Evolutionary conservation across 371 early-diverging fungal species (phyloP), one percentile per base, ranked within the genome.

Genomic region (Mucor mucedo): DNA sequence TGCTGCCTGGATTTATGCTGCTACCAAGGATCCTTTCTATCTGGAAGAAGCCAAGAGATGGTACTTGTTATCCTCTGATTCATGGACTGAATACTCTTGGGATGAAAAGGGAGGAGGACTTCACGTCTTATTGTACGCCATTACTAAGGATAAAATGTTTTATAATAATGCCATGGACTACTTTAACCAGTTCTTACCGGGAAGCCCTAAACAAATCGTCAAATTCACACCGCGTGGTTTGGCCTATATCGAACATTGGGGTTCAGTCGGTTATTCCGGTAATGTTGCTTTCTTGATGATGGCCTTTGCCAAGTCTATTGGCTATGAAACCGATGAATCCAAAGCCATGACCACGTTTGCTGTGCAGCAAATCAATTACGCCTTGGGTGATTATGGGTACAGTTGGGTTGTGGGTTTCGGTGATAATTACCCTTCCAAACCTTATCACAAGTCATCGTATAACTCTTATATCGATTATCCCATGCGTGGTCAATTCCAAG

Each of bases 331-430:
- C 10, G 33, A 65, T 6, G 72, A 77, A 60, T 57, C 68, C 39
- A 75, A 75, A 27, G 58, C 68, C 16, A 68, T 86, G 65, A 66
- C 72, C 6, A 78, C 67, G 0, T 84, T 84, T 71, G 80, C 83
- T 9, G 70, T 73, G 1, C 84, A 84, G 49, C 86, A 86, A 63
- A 80, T 82, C 65, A 86, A 86, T 44, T 86, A 86, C 67, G 82
- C 84, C 1, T 66, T 84, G 1, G 86, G 86, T n/a, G 84, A 84
- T 33, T 80, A 79, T 57, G 84, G 84, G 7, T 80, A 80, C 45
- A 76, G 78, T 16, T 86, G 82, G 80, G 78, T 86, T 2, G 80
- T 82, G 28, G 86, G 86, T 0, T 84, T 86, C 71, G 84, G 84
- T 8, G 76, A 77, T 13, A 79, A 83, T 30, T 83, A 74, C 27